Evolutionary conservation across 106 monocot species (phyloP), one percentile per base, ranked within the genome.

Genomic region (Agapanthus africanus): DNA sequence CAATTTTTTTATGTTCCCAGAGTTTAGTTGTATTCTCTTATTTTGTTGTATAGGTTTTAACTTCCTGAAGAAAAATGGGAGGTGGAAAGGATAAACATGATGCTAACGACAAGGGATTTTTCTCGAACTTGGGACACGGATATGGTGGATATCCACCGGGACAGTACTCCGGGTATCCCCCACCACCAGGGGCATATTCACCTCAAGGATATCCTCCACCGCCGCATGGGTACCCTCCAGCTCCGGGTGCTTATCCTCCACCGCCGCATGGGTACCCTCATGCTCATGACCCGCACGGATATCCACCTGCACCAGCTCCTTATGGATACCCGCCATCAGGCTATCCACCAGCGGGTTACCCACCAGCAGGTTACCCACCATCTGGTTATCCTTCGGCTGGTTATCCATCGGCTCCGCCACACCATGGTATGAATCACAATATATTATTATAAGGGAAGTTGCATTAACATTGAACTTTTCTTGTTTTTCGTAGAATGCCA

Each of bases 241-340:
- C 39, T 15, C 46, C 42, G 19, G 64, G 64, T 1, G 44, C 47
- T 34, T 78, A 78, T 65, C 72, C 72, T 16, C 71, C 62, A 33
- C 76, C 79, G 37, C 79, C 76, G 6, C 76, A 82, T 3, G 79
- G 79, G 0, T 85, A 85, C 28, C 74, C 80, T 6, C 66, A n/a
- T n/a, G n/a, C n/a, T n/a, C n/a, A n/a, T n/a, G n/a, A n/a, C n/a
- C n/a, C n/a, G n/a, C n/a, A n/a, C n/a, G n/a, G n/a, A n/a, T n/a
- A n/a, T n/a, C n/a, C n/a, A n/a, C n/a, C 77, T 37, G 52, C 72
- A 22, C 63, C 67, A 60, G 42, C 69, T 27, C 75, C 74, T 10
- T 59, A 63, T 6, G 80, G 77, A 33, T 84, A 84, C 25, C 76
- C 79, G 22, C 79, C 83, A 36, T 61, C 61, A 61, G 61, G 79